Percentiles rank a stretch among this genome's conserved stretches.
These are phyloP conservation scores for Thamnidium elegans DNA, from an alignment of 192 early-diverging fungal species.

Conservation along the genomic window DNA sequence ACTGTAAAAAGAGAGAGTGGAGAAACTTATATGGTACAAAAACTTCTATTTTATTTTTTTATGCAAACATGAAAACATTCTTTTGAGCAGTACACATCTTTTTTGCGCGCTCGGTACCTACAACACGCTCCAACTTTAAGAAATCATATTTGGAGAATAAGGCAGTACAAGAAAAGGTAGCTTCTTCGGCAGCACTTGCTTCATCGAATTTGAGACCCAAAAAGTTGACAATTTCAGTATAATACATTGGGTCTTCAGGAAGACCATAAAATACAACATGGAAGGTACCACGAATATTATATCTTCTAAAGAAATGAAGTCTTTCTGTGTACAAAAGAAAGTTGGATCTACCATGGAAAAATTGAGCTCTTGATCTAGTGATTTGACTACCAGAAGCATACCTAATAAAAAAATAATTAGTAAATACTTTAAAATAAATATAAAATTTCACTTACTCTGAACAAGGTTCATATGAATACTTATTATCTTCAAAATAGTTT, in stretches of 20 bases:
- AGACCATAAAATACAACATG: conserved; percentile 89
- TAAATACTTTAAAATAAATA: background rate
- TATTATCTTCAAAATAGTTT: conserved; percentile 79
- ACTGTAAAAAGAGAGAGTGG: too few species aligned
- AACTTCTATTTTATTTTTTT: background rate
- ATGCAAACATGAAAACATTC: conserved; percentile 56
- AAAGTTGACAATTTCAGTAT: conserved; percentile 86
- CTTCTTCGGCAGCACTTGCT: conserved; percentile 47
- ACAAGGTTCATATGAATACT: conserved; percentile 72
- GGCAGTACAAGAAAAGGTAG: conserved; percentile 60
- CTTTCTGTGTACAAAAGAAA: conserved; percentile 90
- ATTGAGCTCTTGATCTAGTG: conserved; percentile 68
- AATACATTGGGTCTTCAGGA: conserved; percentile 83
- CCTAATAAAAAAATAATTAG: conserved; percentile 30
- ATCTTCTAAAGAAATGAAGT: conserved; percentile 92
- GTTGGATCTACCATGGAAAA: conserved; percentile 75
- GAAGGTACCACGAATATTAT: conserved; percentile 74
- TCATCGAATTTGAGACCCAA: conserved; percentile 51
- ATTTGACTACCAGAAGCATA: conserved; percentile 82
- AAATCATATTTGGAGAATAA: conserved; percentile 82
- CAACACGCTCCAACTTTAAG: conserved; percentile 85
- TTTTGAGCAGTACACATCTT: conserved; percentile 70
- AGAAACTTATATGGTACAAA: too few species aligned
- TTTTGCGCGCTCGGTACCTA: conserved; percentile 70
- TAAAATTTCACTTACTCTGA: conserved; percentile 63